Conservation (phyloP, 2,329 filamentous ascomycete genomes). For the Cadophora luteo-olivacea region DNA sequence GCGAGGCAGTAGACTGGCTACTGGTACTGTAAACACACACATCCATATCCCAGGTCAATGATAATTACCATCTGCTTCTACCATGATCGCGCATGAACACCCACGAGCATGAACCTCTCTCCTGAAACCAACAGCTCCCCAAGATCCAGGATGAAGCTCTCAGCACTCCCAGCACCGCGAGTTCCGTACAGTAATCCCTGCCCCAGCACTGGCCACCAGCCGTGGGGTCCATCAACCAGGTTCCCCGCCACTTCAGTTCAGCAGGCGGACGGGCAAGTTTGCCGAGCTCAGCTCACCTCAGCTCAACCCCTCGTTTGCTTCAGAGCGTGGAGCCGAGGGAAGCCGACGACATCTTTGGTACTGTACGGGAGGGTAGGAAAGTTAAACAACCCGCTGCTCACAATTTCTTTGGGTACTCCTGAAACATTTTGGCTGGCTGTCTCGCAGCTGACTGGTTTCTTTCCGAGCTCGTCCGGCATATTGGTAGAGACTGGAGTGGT, state of each 20-base stretch:
- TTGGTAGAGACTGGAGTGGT: not conserved
- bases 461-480: no score
- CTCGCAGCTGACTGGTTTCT: not conserved
- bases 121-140: not conserved
- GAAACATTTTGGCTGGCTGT: not conserved
- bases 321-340: not conserved
- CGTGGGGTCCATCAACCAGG: not conserved
- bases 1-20: not conserved
- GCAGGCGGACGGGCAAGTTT: no score
- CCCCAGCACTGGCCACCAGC: not conserved
- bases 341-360: not conserved
- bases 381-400: no score
- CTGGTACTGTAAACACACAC: not conserved
- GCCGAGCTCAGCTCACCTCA: no score
- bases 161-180: not conserved
- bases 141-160: not conserved
- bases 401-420: no score
- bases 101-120: not conserved
- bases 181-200: not conserved
- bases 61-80: not conserved
- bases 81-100: not conserved
- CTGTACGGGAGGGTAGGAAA: no score
- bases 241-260: not conserved
- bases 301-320: not conserved
- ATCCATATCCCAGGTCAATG: not conserved